Conservation (phyloP, 495 filamentous ascomycete species). For the Talaromyces ruber region DNA sequence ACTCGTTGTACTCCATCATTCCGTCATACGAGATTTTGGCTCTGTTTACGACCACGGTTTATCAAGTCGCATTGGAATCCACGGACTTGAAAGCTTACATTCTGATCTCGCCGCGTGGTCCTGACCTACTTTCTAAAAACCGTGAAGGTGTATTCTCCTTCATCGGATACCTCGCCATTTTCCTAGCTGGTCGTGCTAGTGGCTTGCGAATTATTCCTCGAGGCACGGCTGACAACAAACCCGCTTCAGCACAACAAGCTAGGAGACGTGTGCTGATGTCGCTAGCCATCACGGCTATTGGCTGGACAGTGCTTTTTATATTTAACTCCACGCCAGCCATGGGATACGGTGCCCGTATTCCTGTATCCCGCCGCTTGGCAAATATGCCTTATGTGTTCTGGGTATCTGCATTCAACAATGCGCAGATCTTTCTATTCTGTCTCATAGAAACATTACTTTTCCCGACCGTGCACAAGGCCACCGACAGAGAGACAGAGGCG, state of each 20-base stretch:
- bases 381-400: conserved; percentile 93
- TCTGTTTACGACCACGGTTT: conserved; percentile 51
- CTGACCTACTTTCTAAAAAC: conserved; percentile 74
- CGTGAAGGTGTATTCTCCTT: conserved; percentile 92
- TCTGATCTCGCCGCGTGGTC: conserved; percentile 66
- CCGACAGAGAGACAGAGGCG: conserved; percentile 28
- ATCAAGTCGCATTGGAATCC: conserved; percentile 67
- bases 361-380: conserved; percentile 79
- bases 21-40: conserved; percentile 69
- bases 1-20: conserved; percentile 46
- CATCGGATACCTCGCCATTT: conserved; percentile 88
- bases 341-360: conserved; percentile 53
- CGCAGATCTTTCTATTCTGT: conserved; percentile 70
- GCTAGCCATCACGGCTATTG: conserved; percentile 48
- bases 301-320: conserved; percentile 62
- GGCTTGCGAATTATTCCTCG: conserved; percentile 73
- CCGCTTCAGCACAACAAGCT: conserved; percentile 22
- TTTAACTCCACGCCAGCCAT: conserved; percentile 57
- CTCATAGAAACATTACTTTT: conserved; percentile 70
- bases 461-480: conserved; percentile 54
- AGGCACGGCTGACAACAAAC: conserved; percentile 18
- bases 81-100: conserved; percentile 77
- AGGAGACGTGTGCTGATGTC: conserved; percentile 48
- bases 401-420: conserved; percentile 80
- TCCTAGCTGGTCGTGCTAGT: conserved; percentile 76